Conservation (phyloP, 1,139 yeast species). For the Nakaseomyces glabratus region DNA sequence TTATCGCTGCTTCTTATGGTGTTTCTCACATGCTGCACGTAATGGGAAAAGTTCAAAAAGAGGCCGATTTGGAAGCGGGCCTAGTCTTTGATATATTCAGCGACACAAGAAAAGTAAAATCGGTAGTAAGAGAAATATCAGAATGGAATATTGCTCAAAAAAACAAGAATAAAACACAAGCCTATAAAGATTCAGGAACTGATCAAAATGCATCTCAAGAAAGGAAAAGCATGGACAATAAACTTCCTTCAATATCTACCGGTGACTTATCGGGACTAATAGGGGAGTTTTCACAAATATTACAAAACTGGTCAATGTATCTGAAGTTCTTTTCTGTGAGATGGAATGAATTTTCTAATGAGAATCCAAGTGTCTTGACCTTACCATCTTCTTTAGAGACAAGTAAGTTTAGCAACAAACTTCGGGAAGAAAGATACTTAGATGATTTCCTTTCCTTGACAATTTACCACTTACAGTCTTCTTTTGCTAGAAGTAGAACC, state of each 20-base stretch:
- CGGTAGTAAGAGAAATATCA: conserved; percentile 45
- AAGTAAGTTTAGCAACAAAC: conserved; percentile 56
- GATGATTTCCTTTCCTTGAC: conserved; percentile 56
- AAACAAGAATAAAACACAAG: conserved; percentile 2
- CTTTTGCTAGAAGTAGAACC: conserved; percentile 72
- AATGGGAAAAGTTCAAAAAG: conserved; percentile 66
- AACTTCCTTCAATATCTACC: conserved; percentile 32
- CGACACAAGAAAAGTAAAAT: conserved; percentile 40
- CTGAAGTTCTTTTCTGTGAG: conserved; percentile 62
- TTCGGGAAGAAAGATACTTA: conserved; percentile 42
- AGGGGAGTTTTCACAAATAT: conserved; percentile 62
- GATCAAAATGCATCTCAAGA: conserved; percentile 3
- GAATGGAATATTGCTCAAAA: conserved; percentile 13
- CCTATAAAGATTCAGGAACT: conserved; percentile 3
- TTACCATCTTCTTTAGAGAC: conserved; percentile 48
- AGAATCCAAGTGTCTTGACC: conserved; percentile 22
- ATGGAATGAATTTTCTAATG: conserved; percentile 40
- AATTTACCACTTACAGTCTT: conserved; percentile 61
- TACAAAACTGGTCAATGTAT: conserved; percentile 84
- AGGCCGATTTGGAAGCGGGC: conserved; percentile 86
- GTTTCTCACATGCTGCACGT: conserved; percentile 56
- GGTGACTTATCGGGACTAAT: conserved; percentile 49
- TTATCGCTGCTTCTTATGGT: conserved; percentile 68
- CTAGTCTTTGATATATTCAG: conserved; percentile 72
- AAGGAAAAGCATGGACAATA: conserved; percentile 17